These are phyloP conservation scores for Pichia kluyveri DNA, from an alignment of 805 yeast genomes.

Conservation along the genomic window DNA sequence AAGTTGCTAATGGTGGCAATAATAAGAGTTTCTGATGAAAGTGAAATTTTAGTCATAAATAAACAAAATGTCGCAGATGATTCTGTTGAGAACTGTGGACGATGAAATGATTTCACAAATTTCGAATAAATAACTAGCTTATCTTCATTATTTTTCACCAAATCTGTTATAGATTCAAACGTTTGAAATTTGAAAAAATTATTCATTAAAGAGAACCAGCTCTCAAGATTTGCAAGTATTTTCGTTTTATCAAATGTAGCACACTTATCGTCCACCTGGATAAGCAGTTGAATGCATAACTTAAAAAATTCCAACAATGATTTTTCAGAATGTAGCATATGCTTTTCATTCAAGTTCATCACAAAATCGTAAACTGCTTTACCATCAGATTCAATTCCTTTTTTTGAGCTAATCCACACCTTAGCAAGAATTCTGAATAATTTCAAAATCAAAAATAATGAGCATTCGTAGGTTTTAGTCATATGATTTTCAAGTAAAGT, in stretches of 20 bases:
- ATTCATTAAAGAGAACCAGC: constrained; percentile 1
- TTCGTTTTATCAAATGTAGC: background rate
- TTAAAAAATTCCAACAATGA: constrained; percentile 26
- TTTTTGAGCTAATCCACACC: constrained; percentile 19
- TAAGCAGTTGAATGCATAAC: constrained; percentile 19
- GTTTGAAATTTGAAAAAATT: constrained; percentile 4
- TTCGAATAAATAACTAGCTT: constrained; percentile 25
- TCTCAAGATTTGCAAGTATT: background rate
- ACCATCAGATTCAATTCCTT: constrained; percentile 28
- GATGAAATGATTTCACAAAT: constrained; percentile 22
- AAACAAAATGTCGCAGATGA: constrained; percentile 29
- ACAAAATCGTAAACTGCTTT: constrained; percentile 42
- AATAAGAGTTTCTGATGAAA: constrained; percentile 24
- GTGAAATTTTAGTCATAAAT: constrained; percentile 28
- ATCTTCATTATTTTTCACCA: background rate
- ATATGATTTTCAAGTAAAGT: constrained; percentile 12
- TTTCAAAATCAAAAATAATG: constrained; percentile 27
- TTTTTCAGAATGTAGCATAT: constrained; percentile 31
- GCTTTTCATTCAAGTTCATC: constrained; percentile 29
- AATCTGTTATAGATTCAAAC: background rate
- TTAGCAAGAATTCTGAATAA: constrained; percentile 21
- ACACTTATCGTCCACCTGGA: background rate
- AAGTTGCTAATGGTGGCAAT: constrained; percentile 32
- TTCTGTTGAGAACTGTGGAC: constrained; percentile 33
- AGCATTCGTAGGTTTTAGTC: constrained; percentile 32